Base-by-base conservation (phyloP, 2,329 filamentous ascomycete genomes). In the Paecilomyces sp. region DNA sequence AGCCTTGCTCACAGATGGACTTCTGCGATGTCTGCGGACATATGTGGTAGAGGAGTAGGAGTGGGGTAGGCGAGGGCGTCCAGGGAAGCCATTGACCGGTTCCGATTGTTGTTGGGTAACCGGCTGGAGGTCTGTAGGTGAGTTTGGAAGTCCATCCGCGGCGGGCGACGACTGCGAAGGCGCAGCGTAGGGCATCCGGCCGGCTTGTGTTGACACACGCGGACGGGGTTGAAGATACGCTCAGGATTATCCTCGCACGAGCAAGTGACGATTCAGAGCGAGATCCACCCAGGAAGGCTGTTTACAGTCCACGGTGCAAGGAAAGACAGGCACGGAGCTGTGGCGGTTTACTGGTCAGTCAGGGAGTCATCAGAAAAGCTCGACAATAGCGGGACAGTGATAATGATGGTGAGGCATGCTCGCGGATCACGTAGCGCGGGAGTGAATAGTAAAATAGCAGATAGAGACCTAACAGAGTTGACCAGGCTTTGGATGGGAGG, bases 21-120 rank as follows among this genome's bases (percentile, higher is more conserved):
- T 83, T 57, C 85, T 80, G 58, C 85, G 79, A 68, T 86, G 84
- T 71, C 82, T 84, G 72, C 81, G 82, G 58, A 87, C 77, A 69
- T 88, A 87, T 15, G 84, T 80, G 3, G 83, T 81, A 33, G 85
- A 87, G 8, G 82, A 82, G 60, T 80, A 77, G 12, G 82, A 84
- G 53, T 82, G 81, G 41, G 83, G 83, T 51, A 82, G 77, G 25
- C 78, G 75, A 28, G 79, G 78, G 56, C 81, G 68, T 11, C 28
- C 51, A 15, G 28, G 15, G 13, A 30, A 28, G 24, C 6, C 28
- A 25, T 25, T 25, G 51, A 15, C 51, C 24, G n/a, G 22, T 12
- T 53, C n/a, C 4, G 51, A 30, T 8, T 7, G 15, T 8, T 7
- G 15, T 8, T 25, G 24, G n/a, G 22, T 3, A 9, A 11, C 12